A percentile compares a stretch with the other conserved stretches of the same genome.
phyloP scores from a whole-genome alignment of 768 basidiomycete genomes.

The Cyclocybe cylindracea region DNA sequence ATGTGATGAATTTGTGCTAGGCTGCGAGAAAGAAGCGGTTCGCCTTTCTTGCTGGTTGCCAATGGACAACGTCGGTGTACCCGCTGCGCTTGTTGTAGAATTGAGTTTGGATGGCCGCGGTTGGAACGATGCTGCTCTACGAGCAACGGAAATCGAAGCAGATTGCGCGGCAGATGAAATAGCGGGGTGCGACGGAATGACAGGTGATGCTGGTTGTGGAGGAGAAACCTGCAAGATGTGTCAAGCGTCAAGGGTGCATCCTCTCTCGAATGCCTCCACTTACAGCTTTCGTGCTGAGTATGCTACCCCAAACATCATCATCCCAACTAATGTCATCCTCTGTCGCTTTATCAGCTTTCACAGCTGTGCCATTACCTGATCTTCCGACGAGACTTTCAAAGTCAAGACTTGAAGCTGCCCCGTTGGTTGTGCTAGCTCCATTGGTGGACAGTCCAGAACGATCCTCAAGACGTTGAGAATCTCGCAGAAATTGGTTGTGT shows the following conservation, averaged over 20 bases:
- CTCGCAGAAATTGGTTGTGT: conserved; percentile 89
- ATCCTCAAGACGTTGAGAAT: conserved; percentile 89
- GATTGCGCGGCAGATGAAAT: conserved; percentile 19
- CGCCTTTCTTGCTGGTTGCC: conserved; percentile 7
- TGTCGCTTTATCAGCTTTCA: conserved; percentile 46
- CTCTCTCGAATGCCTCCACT: conserved; percentile 3
- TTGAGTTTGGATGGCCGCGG: conserved; percentile 42
- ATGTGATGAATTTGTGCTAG: conserved; percentile 4
- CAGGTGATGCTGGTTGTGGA: conserved; percentile 7
- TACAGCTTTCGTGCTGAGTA: conserved; percentile 50
- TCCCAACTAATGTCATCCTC: conserved; percentile 59
- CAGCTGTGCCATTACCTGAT: conserved; percentile 35
- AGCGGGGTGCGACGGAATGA: neutral
- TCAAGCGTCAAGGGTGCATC: conserved; percentile 23
- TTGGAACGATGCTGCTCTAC: conserved; percentile 27
- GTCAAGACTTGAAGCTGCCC: conserved; percentile 44
- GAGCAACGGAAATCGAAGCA: conserved; percentile 9
- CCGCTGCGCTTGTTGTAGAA: conserved; percentile 29
- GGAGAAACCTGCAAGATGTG: conserved; percentile 3
- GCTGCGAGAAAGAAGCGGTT: conserved; percentile 9
- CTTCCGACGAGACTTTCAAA: conserved; percentile 87
- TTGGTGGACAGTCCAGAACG: conserved; percentile 55
- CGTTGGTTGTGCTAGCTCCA: conserved; percentile 43
- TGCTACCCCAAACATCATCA: conserved; percentile 85
- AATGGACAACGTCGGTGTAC: conserved; percentile 11